phyloP scores from a whole-genome alignment of 768 basidiomycete genomes.

The Sporobolomyces phaffii region DNA sequence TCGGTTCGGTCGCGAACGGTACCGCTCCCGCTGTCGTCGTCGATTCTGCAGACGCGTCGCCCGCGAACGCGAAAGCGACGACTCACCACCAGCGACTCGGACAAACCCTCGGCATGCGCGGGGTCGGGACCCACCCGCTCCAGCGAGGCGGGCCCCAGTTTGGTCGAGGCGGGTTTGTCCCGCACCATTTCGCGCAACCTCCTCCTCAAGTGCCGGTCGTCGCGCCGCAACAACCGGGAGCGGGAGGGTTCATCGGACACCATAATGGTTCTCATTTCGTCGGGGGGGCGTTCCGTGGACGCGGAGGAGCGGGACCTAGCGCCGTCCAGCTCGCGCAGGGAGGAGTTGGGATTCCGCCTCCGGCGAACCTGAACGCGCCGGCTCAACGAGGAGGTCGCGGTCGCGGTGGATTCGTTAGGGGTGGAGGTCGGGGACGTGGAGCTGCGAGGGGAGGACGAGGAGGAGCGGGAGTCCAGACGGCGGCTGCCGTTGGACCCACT shows the following conservation, averaged over 20 bases:
- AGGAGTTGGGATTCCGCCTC: slow-evolving; percentile 22
- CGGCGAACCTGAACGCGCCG: background rate
- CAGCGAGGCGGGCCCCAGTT: slow-evolving; percentile 7
- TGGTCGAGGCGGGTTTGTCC: slow-evolving; percentile 13
- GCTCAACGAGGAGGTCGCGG: background rate
- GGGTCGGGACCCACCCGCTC: background rate
- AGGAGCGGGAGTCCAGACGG: background rate
- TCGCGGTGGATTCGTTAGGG: slow-evolving; percentile 3
- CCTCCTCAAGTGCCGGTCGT: too few species aligned
- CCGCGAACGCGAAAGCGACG: background rate
- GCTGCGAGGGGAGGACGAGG: background rate
- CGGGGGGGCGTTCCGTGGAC: background rate
- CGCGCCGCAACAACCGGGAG: too few species aligned
- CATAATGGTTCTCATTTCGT: too few species aligned
- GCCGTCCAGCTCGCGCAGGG: slow-evolving; percentile 2
- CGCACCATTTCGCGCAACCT: background rate
- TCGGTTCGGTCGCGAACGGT: slow-evolving; percentile 29
- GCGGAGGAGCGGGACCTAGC: background rate
- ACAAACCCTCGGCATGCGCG: slow-evolving; percentile 28
- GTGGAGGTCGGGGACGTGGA: too few species aligned
- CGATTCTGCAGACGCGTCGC: background rate
- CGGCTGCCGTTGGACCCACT: background rate
- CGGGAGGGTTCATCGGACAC: too few species aligned
- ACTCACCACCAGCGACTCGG: slow-evolving; percentile 32
- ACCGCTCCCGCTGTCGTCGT: background rate